A percentile compares a stretch with the other conserved stretches of the same genome.
Conservation (phyloP, 2,329 filamentous ascomycete species). For the Aspergillus piperis region DNA sequence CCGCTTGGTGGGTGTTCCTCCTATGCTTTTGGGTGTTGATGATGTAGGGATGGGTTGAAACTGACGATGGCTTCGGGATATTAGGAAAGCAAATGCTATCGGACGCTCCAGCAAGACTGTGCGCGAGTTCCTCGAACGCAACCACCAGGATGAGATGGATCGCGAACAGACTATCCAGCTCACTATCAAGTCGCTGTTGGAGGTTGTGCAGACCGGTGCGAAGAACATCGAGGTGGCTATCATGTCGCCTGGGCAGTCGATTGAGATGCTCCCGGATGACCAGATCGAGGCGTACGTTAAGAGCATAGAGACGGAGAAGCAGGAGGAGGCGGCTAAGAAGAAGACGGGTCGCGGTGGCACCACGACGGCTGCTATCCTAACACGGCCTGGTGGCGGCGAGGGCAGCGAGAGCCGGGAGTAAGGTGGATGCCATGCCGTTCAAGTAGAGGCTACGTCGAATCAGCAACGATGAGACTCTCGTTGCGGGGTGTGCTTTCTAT, state of each 20-base stretch:
- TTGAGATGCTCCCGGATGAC: slow-evolving; percentile 93
- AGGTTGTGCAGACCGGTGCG: slow-evolving; percentile 96
- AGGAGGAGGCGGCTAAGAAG: slow-evolving; percentile 97
- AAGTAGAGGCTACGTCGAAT: slow-evolving; percentile 12
- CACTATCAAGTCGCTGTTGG: slow-evolving; percentile 95
- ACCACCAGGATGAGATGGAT: slow-evolving; percentile 98
- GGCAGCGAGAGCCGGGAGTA: slow-evolving; percentile 20
- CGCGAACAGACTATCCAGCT: slow-evolving; percentile 93
- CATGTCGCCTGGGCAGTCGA: slow-evolving; percentile 86
- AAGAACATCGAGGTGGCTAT: slow-evolving; percentile 99
- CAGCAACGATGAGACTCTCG: slow-evolving; percentile 22
- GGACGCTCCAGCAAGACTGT: slow-evolving; percentile 98
- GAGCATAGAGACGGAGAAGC: slow-evolving; percentile 98
- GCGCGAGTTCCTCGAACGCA: slow-evolving; percentile 95
- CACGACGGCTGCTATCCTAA: slow-evolving; percentile 68
- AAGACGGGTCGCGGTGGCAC: slow-evolving; percentile 66
- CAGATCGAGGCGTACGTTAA: slow-evolving; percentile 98
- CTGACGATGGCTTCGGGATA: slow-evolving; percentile 19
- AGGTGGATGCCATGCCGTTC: background rate
- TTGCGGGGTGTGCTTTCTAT: slow-evolving; percentile 7
- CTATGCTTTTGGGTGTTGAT: background rate
- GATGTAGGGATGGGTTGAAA: background rate
- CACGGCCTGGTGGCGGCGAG: slow-evolving; percentile 54
- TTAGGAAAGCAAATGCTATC: slow-evolving; percentile 98
- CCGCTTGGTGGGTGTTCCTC: slow-evolving; percentile 73